phyloP scores from a whole-genome alignment of 1,284 basidiomycete genomes.

The Cutaneotrichosporon arboriforme region DNA sequence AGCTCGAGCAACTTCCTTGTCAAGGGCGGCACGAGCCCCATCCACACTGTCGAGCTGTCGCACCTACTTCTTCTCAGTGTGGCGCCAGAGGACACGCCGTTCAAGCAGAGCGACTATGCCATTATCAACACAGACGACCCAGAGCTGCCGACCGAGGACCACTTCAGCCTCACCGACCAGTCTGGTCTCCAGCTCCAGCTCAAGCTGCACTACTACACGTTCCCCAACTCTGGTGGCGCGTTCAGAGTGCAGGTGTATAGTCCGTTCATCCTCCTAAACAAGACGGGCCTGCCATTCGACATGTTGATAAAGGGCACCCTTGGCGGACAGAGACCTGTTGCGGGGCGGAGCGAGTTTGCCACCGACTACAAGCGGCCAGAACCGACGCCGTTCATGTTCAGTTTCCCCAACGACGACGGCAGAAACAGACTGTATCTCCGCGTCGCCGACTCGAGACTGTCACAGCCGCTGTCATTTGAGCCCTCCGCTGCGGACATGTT shows the following conservation, averaged over 20 bases:
- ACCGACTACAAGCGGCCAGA: slow-evolving; percentile 53
- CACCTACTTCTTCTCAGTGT: slow-evolving; percentile 91
- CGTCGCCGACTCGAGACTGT: slow-evolving; percentile 85
- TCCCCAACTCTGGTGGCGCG: slow-evolving; percentile 90
- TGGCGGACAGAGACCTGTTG: slow-evolving; percentile 70
- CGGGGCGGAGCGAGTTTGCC: slow-evolving; percentile 60
- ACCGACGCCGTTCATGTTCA: slow-evolving; percentile 75
- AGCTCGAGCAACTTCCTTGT: slow-evolving; percentile 78
- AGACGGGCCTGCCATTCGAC: slow-evolving; percentile 79
- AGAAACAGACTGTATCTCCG: slow-evolving; percentile 81
- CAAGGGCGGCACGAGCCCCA: slow-evolving; percentile 90
- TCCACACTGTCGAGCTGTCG: slow-evolving; percentile 92
- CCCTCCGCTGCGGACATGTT: slow-evolving; percentile 85
- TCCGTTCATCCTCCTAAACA: slow-evolving; percentile 90
- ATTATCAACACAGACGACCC: slow-evolving; percentile 94
- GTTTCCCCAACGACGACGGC: slow-evolving; percentile 69
- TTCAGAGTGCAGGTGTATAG: slow-evolving; percentile 96
- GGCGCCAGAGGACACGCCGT: slow-evolving; percentile 84
- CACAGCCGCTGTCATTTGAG: slow-evolving; percentile 80
- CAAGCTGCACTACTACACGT: slow-evolving; percentile 78
- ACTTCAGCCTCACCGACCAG: slow-evolving; percentile 62
- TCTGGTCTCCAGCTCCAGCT: slow-evolving; percentile 74
- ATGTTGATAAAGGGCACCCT: slow-evolving; percentile 71
- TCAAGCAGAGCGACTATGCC: slow-evolving; percentile 94
- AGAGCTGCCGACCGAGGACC: slow-evolving; percentile 51